Evolutionary conservation across 176 grass and related monocot genomes (phyloP).

Genomic region (Rhynchospora tenuis): DNA sequence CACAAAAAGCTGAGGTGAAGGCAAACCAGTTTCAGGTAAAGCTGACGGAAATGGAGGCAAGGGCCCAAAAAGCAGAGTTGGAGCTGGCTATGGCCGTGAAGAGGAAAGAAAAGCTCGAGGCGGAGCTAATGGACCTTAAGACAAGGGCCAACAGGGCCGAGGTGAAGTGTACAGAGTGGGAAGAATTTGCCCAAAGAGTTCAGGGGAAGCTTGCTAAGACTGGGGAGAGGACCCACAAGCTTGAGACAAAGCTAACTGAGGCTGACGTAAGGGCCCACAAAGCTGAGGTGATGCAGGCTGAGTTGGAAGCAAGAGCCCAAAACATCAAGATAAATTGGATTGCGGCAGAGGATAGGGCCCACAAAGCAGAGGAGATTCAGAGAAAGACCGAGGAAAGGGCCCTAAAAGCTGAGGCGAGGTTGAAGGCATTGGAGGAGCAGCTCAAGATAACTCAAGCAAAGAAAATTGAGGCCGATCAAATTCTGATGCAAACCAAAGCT

Average conservation of each 20-base stretch:
- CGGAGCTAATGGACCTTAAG: neutral
- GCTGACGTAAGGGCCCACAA: neutral
- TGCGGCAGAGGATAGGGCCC: neutral
- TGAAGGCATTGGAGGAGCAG: neutral
- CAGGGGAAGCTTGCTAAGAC: neutral
- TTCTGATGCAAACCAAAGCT: neutral
- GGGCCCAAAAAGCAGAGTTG: neutral
- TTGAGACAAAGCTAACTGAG: neutral
- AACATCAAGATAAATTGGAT: neutral
- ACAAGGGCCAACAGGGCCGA: neutral
- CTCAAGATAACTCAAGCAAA: neutral
- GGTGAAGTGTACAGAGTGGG: neutral
- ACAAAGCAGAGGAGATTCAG: neutral
- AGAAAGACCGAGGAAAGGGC: neutral
- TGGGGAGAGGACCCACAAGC: neutral
- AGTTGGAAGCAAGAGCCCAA: neutral
- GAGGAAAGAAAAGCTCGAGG: neutral
- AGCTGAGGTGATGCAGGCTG: neutral
- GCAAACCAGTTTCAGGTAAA: neutral
- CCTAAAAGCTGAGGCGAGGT: neutral
- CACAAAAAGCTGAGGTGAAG: neutral
- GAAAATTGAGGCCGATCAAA: neutral
- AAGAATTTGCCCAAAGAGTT: neutral
- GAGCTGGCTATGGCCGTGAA: neutral
- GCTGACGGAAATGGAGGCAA: neutral